These are phyloP conservation scores for Peziza echinospora DNA, from an alignment of 495 filamentous ascomycete species.

Conservation along the genomic window DNA sequence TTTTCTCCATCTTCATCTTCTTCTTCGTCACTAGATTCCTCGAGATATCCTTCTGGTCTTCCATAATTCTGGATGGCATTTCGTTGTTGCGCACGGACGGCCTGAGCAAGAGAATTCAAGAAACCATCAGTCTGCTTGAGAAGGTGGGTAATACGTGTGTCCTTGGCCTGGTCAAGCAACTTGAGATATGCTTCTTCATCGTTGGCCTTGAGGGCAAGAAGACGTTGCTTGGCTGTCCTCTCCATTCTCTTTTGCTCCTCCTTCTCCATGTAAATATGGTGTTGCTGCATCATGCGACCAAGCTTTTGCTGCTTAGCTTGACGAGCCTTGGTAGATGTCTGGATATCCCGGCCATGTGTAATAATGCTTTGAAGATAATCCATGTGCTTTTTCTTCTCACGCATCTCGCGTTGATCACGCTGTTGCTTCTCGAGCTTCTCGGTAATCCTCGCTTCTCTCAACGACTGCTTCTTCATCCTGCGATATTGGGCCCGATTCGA, in stretches of 20 bases:
- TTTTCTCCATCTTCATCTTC: conserved; percentile 41
- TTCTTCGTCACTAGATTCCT: conserved; percentile 44
- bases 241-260: conserved; percentile 97
- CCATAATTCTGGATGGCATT: conserved; percentile 58
- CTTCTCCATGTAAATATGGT: conserved; percentile 92
- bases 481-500: conserved; percentile 75
- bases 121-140: conserved; percentile 92
- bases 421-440: conserved; percentile 98
- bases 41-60: conserved; percentile 32
- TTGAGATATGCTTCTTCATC: conserved; percentile 97
- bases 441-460: conserved; percentile 89
- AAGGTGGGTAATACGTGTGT: conserved; percentile 94
- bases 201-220: conserved; percentile 93
- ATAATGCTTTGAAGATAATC: conserved; percentile 64
- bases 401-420: conserved; percentile 74
- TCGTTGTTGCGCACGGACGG: conserved; percentile 80
- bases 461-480: conserved; percentile 84
- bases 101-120: conserved; percentile 79
- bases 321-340: conserved; percentile 28
- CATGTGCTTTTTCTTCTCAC: conserved; percentile 87
- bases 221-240: conserved; percentile 94
- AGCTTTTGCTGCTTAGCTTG: conserved; percentile 53
- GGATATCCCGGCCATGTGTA: conserved; percentile 44
- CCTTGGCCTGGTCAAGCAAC: conserved; percentile 89
- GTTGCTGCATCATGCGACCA: conserved; percentile 61